These are phyloP conservation scores for Magnaporthales sp. DNA, from an alignment of 2,329 filamentous ascomycete genomes.

Conservation along the genomic window DNA sequence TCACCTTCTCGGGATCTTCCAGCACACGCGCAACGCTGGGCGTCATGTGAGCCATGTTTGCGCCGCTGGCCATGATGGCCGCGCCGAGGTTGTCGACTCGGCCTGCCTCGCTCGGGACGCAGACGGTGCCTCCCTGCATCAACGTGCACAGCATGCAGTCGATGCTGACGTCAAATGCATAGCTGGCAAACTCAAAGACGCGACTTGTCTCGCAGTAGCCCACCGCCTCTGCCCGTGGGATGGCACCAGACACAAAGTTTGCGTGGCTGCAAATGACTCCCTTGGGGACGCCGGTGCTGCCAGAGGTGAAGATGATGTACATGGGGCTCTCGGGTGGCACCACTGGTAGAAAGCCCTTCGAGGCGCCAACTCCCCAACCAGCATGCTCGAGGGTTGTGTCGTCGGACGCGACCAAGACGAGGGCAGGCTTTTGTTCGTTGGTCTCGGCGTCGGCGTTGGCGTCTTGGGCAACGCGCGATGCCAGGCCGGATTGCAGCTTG, in stretches of 20 bases:
- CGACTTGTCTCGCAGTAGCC: conserved; percentile 7
- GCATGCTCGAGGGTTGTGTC: not conserved
- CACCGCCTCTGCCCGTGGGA: conserved; percentile 19
- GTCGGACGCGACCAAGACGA: conserved; percentile 3
- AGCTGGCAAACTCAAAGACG: conserved; percentile 31
- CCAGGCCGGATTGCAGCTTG: conserved; percentile 9
- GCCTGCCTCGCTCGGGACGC: conserved; percentile 26
- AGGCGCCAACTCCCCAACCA: conserved; percentile 2
- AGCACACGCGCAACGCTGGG: conserved; percentile 13
- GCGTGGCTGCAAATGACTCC: conserved; percentile 26
- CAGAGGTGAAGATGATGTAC: conserved; percentile 35
- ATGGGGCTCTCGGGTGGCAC: conserved; percentile 3
- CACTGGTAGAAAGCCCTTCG: not conserved
- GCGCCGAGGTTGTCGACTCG: conserved; percentile 24
- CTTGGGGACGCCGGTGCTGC: conserved; percentile 33
- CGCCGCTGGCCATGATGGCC: conserved; percentile 11
- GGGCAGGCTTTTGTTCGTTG: not conserved
- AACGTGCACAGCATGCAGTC: conserved; percentile 25
- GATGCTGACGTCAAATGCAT: conserved; percentile 33
- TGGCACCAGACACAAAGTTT: conserved; percentile 22
- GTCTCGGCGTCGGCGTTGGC: conserved; percentile 19
- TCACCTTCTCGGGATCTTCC: conserved; percentile 28
- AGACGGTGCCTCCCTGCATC: conserved; percentile 26
- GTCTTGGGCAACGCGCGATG: conserved; percentile 5
- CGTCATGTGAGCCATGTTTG: conserved; percentile 14